These are phyloP conservation scores for Umbelopsis ramanniana DNA, from an alignment of 192 early-diverging fungal genomes.

Conservation along the genomic window DNA sequence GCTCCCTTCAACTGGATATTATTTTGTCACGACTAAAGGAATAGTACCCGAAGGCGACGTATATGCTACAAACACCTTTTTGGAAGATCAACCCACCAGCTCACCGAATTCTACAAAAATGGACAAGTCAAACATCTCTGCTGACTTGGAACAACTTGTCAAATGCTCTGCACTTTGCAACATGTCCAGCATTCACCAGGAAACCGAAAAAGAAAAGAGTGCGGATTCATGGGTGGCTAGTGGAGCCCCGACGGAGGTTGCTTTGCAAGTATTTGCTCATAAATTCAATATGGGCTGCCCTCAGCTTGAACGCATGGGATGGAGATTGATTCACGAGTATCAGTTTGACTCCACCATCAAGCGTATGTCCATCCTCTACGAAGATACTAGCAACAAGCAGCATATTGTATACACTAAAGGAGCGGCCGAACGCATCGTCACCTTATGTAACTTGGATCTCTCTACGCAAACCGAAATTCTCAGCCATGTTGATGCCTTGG, in stretches of 20 bases:
- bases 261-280: constrained; percentile 84
- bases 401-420: constrained; percentile 81
- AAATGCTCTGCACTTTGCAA: constrained; percentile 82
- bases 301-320: constrained; percentile 53
- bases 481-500: constrained; percentile 71
- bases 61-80: constrained; percentile 4
- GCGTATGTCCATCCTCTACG: constrained; percentile 87
- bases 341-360: constrained; percentile 82
- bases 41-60: constrained; percentile 62
- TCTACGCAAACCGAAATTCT: constrained; percentile 46
- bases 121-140: constrained; percentile 17
- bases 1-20: constrained; percentile 76
- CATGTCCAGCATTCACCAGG: constrained; percentile 68
- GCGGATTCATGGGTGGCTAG: constrained; percentile 74
- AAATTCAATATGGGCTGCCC: constrained; percentile 80
- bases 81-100: not conserved
- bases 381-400: constrained; percentile 20
- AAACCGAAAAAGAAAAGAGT: not conserved
- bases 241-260: constrained; percentile 94
- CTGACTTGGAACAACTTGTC: constrained; percentile 38
- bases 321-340: constrained; percentile 61
- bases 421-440: constrained; percentile 86
- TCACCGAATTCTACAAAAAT: constrained; percentile 5
- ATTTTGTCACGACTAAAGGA: constrained; percentile 63
- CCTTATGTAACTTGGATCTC: constrained; percentile 62